These are phyloP conservation scores for Capniomyces stellatus DNA, from an alignment of 371 early-diverging fungal species.

Conservation along the genomic window DNA sequence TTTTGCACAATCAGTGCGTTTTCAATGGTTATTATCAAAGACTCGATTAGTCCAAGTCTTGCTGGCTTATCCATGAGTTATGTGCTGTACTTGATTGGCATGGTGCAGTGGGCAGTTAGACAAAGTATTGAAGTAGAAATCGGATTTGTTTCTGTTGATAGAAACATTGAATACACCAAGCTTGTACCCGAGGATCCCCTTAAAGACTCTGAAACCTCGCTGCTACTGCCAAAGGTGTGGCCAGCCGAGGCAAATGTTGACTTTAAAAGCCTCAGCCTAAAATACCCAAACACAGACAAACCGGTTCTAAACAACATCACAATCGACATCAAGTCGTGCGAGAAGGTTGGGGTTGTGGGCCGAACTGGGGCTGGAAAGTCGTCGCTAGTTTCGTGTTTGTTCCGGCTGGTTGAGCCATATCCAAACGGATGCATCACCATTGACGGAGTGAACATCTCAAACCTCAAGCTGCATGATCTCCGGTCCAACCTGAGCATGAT, in stretches of 20 bases:
- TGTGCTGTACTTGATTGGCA: conserved; percentile 23
- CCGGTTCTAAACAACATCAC: conserved; percentile 25
- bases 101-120: conserved; percentile 25
- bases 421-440: conserved; percentile 28
- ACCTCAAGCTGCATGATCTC: conserved; percentile 32
- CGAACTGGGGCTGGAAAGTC: conserved; percentile 47
- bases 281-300: conserved; percentile 7
- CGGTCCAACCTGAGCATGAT: conserved; percentile 40
- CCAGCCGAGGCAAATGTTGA: neutral
- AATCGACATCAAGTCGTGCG: conserved; percentile 21
- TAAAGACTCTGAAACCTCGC: conserved; percentile 3
- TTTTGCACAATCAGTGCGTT: conserved; percentile 22
- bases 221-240: conserved; percentile 1
- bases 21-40: conserved; percentile 20
- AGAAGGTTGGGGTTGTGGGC: conserved; percentile 33
- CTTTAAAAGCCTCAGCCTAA: conserved; percentile 6
- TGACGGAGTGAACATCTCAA: conserved; percentile 33
- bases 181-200: conserved; percentile 29
- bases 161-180: conserved; percentile 36
- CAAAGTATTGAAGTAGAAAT: conserved; percentile 29
- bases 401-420: conserved; percentile 38
- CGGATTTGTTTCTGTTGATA: conserved; percentile 22
- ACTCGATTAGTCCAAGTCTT: conserved; percentile 7
- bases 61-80: conserved; percentile 24
- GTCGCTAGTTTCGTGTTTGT: conserved; percentile 30